phyloP scores from a whole-genome alignment of 768 basidiomycete genomes.

The Psilocybe tampanensis region DNA sequence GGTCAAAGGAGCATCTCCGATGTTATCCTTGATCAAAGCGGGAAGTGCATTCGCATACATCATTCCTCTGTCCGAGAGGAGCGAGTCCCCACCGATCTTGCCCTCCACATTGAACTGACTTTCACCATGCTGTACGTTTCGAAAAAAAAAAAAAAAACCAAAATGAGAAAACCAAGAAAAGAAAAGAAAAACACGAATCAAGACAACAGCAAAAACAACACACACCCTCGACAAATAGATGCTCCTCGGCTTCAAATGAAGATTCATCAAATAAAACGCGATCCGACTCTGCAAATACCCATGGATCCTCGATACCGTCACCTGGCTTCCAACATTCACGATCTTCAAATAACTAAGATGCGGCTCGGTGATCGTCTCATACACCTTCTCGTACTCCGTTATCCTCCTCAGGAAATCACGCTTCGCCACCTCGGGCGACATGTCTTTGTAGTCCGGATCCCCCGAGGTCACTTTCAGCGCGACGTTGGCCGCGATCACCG shows the following conservation, averaged over 20 bases:
- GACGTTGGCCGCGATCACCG: slow-evolving; percentile 93
- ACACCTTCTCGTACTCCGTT: slow-evolving; percentile 90
- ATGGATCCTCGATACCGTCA: slow-evolving; percentile 83
- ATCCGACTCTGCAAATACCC: slow-evolving; percentile 97
- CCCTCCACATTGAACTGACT: slow-evolving; percentile 96
- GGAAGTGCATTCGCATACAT: slow-evolving; percentile 88
- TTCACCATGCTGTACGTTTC: slow-evolving; percentile 93
- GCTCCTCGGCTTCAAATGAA: slow-evolving; percentile 94
- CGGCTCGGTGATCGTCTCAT: slow-evolving; percentile 93
- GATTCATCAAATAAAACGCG: slow-evolving; percentile 97
- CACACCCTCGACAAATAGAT: slow-evolving; percentile 95
- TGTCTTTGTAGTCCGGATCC: slow-evolving; percentile 96
- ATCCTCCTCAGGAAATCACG: slow-evolving; percentile 91
- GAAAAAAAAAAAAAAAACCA: slow-evolving; percentile 7
- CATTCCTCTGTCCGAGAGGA: slow-evolving; percentile 81
- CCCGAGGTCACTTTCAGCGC: slow-evolving; percentile 95
- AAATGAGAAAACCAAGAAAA: slow-evolving; percentile 1
- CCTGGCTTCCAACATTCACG: slow-evolving; percentile 90
- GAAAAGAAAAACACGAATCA: background rate
- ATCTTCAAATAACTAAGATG: slow-evolving; percentile 90
- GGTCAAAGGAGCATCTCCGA: slow-evolving; percentile 86
- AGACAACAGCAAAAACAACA: slow-evolving; percentile 1
- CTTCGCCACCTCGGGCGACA: slow-evolving; percentile 82
- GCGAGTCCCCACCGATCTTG: slow-evolving; percentile 96
- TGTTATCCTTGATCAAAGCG: slow-evolving; percentile 83